Evolutionary conservation across 768 basidiomycete species (phyloP), one percentile per base, ranked within the genome.

Genomic region (Tulasnella sp.): DNA sequence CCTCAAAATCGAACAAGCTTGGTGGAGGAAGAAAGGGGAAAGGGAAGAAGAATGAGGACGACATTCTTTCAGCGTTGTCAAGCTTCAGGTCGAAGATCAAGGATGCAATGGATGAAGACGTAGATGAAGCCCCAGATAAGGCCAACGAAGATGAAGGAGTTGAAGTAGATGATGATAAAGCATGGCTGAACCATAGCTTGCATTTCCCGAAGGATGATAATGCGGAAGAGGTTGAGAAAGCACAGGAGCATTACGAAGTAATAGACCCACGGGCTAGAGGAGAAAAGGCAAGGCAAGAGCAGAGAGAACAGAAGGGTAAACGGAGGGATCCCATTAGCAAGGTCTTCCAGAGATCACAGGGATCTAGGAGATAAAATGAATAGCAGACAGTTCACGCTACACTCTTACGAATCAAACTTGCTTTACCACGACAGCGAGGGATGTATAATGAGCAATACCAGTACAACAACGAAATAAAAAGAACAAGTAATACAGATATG

Each of bases 211-310:
- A 87, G 65, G 85, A 79, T 40, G 77, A 86, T 57, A 71, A 70
- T 20, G 85, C 85, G 59, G 84, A 85, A 59, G 86, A 89, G 65
- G 72, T 71, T 20, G 63, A 63, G 54, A 87, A 87, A 62, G 64
- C 87, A 83, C 1, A 81, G 62, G 66, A 83, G 47, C 87, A 90
- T 52, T 89, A 88, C 59, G 86, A 90, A 65, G 86, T 90, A 24
- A 90, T 90, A 61, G 87, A 90, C 61, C 86, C 87, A 0, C 67
- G 87, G 53, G 73, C 75, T 42, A 66, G 87, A 49, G 72, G 79
- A 37, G 83, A 82, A 20, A 67, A 75, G 42, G 87, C 87, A 22
- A 77, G 71, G 59, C 82, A 88, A 59, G 87, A 90, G 61, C 85
- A 86, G 58, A 69, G 71, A 57, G 82, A 83, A 53, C 69, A 78